phyloP scores from a whole-genome alignment of 257 asterid genomes.

The Solanum gracilifrons region DNA sequence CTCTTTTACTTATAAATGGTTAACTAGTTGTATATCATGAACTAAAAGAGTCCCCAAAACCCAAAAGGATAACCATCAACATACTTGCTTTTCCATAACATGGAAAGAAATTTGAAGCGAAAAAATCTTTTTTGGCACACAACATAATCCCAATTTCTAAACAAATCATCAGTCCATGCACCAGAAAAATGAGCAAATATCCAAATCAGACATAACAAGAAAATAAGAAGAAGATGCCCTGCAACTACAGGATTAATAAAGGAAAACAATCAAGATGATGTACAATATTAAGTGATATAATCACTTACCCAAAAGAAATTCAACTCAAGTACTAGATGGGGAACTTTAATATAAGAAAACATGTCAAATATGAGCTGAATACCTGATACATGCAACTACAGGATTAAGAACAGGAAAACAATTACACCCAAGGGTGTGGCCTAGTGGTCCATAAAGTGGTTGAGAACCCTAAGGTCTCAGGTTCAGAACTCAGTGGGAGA shows the following conservation, averaged over 20 bases:
- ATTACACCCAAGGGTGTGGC: neutral
- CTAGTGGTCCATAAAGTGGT: neutral
- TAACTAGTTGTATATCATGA: neutral
- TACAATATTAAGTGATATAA: neutral
- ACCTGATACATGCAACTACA: slow-evolving; percentile 77
- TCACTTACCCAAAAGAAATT: neutral
- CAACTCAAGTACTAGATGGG: neutral
- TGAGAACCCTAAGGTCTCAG: neutral
- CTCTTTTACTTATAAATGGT: neutral
- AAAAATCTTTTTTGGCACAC: neutral
- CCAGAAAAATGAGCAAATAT: neutral
- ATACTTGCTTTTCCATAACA: neutral
- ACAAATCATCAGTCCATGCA: neutral
- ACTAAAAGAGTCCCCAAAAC: neutral
- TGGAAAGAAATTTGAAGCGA: neutral
- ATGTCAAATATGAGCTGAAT: neutral
- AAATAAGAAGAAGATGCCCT: neutral
- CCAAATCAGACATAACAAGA: neutral
- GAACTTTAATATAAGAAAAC: neutral
- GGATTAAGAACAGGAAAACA: neutral
- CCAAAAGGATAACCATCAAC: neutral
- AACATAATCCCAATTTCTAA: neutral
- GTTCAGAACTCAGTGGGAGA: neutral
- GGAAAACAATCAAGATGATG: neutral
- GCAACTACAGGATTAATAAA: neutral